A percentile compares a stretch with the other conserved stretches of the same genome.
These are phyloP conservation scores for Asterionellopsis glacialis DNA, from an alignment of 108 stramenopile genomes.

Conservation along the genomic window DNA sequence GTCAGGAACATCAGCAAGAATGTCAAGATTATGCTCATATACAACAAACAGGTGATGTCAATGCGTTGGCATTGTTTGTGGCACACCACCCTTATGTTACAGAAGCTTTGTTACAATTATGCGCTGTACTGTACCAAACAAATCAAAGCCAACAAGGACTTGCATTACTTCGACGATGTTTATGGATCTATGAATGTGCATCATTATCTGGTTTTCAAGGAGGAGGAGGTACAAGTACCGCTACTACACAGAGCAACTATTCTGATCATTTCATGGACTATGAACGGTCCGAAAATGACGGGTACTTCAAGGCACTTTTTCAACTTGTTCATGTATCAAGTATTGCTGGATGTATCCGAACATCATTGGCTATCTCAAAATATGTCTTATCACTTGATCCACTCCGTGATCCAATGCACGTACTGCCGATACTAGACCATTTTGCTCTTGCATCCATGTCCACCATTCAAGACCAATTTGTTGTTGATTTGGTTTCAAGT, in stretches of 20 bases:
- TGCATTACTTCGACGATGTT: constrained; percentile 46
- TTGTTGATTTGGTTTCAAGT: constrained; percentile 50
- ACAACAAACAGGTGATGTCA: constrained; percentile 52
- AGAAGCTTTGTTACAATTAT: constrained; percentile 61
- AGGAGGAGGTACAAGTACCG: neutral
- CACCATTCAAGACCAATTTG: constrained; percentile 18
- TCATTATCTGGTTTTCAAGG: constrained; percentile 37
- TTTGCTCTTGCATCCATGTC: constrained; percentile 50
- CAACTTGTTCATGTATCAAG: constrained; percentile 52
- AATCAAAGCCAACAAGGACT: constrained; percentile 58
- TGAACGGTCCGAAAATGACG: constrained; percentile 39
- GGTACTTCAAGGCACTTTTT: constrained; percentile 57
- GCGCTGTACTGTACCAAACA: constrained; percentile 61
- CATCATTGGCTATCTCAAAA: constrained; percentile 45
- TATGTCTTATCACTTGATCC: constrained; percentile 79
- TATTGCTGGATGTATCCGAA: constrained; percentile 34
- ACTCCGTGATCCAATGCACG: constrained; percentile 72
- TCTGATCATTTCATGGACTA: constrained; percentile 45
- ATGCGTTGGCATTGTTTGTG: constrained; percentile 69
- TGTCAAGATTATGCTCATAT: constrained; percentile 31
- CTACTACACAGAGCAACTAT: neutral
- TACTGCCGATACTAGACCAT: constrained; percentile 64
- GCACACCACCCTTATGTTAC: constrained; percentile 71
- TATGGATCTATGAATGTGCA: constrained; percentile 68
- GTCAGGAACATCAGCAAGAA: constrained; percentile 55